phyloP scores from a whole-genome alignment of 257 asterid genomes.

The Buddleja alternifolia region DNA sequence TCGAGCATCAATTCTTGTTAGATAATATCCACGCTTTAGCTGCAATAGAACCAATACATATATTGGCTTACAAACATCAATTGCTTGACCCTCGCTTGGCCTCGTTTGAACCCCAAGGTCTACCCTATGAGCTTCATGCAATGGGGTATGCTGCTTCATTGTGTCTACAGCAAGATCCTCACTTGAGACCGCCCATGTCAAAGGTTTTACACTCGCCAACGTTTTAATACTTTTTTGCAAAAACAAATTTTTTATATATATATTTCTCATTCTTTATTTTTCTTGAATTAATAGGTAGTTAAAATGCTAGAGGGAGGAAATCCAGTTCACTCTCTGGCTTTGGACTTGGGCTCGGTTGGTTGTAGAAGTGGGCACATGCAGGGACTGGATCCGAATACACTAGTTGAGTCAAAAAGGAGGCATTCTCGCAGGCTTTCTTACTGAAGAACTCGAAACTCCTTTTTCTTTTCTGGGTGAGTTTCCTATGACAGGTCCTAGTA shows the following conservation, averaged over 20 bases:
- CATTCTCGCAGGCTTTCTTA: conserved; percentile 60
- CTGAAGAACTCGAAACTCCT: conserved; percentile 23
- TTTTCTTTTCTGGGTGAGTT: conserved; percentile 15
- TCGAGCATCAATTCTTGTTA: conserved; percentile 45
- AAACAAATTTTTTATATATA: too few species aligned
- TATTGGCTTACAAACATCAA: conserved; percentile 51
- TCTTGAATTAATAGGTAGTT: conserved; percentile 47
- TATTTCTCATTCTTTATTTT: background rate
- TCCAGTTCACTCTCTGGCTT: conserved; percentile 36
- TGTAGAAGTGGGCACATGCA: conserved; percentile 65
- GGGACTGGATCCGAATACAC: conserved; percentile 40
- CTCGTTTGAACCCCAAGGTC: conserved; percentile 40
- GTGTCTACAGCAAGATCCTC: conserved; percentile 83
- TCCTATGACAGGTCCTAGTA: background rate
- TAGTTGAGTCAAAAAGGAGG: conserved; percentile 37
- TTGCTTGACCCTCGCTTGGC: conserved; percentile 55
- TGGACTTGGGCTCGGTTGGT: conserved; percentile 55
- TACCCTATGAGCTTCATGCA: conserved; percentile 67
- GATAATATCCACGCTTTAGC: conserved; percentile 51
- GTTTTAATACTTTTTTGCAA: background rate
- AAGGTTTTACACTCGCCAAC: conserved; percentile 50
- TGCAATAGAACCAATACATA: conserved; percentile 50
- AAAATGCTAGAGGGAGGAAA: conserved; percentile 72
- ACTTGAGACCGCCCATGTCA: conserved; percentile 79
- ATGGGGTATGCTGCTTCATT: conserved; percentile 71